A percentile compares a stretch with the other conserved stretches of the same genome.
Conservation (phyloP, 2,329 filamentous ascomycete genomes). For the Colletotrichum sp. region DNA sequence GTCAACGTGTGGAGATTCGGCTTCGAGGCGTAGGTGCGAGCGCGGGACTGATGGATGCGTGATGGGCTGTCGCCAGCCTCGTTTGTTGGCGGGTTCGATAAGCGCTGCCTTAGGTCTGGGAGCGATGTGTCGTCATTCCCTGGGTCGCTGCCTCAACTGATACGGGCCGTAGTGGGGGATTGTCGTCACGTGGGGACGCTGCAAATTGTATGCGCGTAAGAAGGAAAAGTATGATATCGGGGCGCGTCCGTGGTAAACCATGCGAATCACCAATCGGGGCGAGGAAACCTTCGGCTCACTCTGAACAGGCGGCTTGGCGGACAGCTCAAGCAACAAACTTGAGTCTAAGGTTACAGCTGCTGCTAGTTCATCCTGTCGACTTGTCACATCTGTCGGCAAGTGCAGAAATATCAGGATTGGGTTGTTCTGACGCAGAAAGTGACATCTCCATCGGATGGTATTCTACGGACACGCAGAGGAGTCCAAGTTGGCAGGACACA, state of each 20-base stretch:
- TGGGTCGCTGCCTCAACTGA: slow-evolving; percentile 5
- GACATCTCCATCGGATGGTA: not conserved
- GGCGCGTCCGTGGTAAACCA: not conserved
- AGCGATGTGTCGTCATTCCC: slow-evolving; percentile 20
- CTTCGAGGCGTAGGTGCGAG: not conserved
- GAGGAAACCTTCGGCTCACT: not conserved
- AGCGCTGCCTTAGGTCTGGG: slow-evolving; percentile 10
- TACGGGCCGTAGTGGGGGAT: slow-evolving; percentile 14
- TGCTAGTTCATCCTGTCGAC: not conserved
- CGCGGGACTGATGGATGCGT: not conserved
- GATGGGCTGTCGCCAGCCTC: slow-evolving; percentile 10
- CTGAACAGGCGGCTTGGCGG: not conserved
- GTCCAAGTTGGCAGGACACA: not conserved
- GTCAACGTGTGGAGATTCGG: not conserved
- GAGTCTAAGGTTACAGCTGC: not conserved
- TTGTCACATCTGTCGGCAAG: not conserved
- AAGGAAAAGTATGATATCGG: not conserved
- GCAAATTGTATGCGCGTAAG: not conserved
- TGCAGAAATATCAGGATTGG: not conserved
- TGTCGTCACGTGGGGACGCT: slow-evolving; percentile 14
- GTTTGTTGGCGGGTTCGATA: slow-evolving; percentile 11
- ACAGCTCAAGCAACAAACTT: not conserved
- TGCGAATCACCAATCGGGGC: not conserved
- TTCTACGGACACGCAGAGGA: not conserved
- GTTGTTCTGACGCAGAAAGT: not conserved